Percentiles rank a stretch among this genome's conserved stretches.
phyloP scores from a whole-genome alignment of 2,329 filamentous ascomycete species.

The Ascochyta fabae region DNA sequence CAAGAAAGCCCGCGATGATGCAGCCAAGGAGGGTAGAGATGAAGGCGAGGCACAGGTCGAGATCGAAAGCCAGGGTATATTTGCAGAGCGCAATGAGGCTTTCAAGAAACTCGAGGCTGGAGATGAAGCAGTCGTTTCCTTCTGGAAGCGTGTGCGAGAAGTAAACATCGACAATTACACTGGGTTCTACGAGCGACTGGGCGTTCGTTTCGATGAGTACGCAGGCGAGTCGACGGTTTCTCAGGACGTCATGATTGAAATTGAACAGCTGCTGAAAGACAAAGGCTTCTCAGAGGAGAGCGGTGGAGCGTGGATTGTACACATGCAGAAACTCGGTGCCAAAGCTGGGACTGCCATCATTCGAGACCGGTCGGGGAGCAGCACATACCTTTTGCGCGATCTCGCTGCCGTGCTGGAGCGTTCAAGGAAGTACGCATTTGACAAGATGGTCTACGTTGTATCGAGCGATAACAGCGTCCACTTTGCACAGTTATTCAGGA shows the following conservation, averaged over 20 bases:
- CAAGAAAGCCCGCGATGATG: slow-evolving; percentile 59
- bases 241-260: slow-evolving; percentile 69
- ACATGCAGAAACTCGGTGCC: slow-evolving; percentile 75
- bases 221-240: slow-evolving; percentile 77
- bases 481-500: slow-evolving; percentile 77
- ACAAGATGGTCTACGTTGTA: slow-evolving; percentile 83
- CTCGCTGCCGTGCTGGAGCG: slow-evolving; percentile 76
- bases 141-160: slow-evolving; percentile 71
- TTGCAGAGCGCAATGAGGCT: slow-evolving; percentile 54
- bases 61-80: slow-evolving; percentile 42
- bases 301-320: slow-evolving; percentile 74
- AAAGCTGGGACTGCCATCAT: slow-evolving; percentile 74
- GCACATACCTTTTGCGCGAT: slow-evolving; percentile 78
- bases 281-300: slow-evolving; percentile 72
- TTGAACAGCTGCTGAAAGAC: slow-evolving; percentile 67
- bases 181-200: slow-evolving; percentile 71
- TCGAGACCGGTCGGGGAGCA: slow-evolving; percentile 75
- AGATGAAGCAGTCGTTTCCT: slow-evolving; percentile 64
- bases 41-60: slow-evolving; percentile 35
- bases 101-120: slow-evolving; percentile 76
- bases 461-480: slow-evolving; percentile 76
- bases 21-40: slow-evolving; percentile 61
- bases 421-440: slow-evolving; percentile 66
- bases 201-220: slow-evolving; percentile 74
- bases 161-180: slow-evolving; percentile 72